These are phyloP conservation scores for Neurospora tetraspora DNA, from an alignment of 495 filamentous ascomycete genomes.

Conservation along the genomic window DNA sequence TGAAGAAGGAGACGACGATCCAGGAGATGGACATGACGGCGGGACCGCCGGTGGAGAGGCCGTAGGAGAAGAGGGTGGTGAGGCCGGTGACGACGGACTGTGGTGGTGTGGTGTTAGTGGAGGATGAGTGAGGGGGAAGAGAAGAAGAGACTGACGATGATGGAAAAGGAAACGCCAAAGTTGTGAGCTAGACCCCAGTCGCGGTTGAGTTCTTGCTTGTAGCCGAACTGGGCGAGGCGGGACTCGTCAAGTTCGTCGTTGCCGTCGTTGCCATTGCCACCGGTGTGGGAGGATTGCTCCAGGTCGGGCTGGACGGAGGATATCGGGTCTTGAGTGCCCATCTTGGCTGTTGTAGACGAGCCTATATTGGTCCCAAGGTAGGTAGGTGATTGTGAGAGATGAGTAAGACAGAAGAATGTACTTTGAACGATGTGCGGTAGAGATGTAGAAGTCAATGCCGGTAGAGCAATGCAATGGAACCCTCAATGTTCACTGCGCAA, in stretches of 20 bases:
- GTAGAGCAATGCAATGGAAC: background rate
- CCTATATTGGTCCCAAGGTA: background rate
- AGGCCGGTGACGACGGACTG: conserved; percentile 55
- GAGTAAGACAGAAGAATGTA: background rate
- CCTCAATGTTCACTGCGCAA: background rate
- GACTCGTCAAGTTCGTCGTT: conserved; percentile 38
- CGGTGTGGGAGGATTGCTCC: conserved; percentile 13
- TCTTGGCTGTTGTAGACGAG: background rate
- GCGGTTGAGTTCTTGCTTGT: conserved; percentile 51
- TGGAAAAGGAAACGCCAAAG: conserved; percentile 57
- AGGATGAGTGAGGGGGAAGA: background rate
- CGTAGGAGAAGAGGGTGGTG: conserved; percentile 48
- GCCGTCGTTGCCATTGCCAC: conserved; percentile 8
- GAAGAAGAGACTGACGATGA: conserved; percentile 39
- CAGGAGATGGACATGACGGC: conserved; percentile 40
- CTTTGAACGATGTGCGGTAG: background rate
- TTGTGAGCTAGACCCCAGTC: conserved; percentile 55
- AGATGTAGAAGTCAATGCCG: background rate
- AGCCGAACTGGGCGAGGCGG: conserved; percentile 48
- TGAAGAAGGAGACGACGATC: conserved; percentile 26
- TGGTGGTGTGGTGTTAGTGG: background rate
- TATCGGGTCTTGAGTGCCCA: background rate
- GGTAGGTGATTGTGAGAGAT: background rate
- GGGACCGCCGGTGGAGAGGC: conserved; percentile 47
- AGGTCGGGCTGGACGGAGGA: conserved; percentile 7